phyloP scores from a whole-genome alignment of 495 filamentous ascomycete species.

The Lepraria neglecta region DNA sequence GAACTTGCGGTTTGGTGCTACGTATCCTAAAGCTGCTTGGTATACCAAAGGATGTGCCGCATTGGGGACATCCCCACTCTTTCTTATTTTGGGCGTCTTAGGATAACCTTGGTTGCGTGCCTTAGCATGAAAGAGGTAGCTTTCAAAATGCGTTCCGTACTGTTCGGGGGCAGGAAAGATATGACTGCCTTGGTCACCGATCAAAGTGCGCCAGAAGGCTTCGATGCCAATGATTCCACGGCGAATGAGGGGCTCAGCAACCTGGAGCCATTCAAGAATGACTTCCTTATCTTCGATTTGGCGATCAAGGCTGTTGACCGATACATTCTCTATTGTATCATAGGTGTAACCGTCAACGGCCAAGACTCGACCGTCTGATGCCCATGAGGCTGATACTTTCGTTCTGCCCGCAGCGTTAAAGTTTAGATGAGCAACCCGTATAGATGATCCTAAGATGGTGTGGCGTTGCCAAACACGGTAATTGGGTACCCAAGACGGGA shows the following conservation, averaged over 20 bases:
- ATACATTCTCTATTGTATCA: background rate
- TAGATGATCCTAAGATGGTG: conserved; percentile 8
- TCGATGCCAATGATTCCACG: conserved; percentile 6
- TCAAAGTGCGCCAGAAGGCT: conserved; percentile 9
- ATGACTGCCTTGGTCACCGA: background rate
- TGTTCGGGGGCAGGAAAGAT: conserved; percentile 4
- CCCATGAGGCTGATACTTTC: background rate
- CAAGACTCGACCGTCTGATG: conserved; percentile 7
- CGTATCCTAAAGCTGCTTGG: conserved; percentile 9
- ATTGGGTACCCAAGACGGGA: conserved; percentile 18
- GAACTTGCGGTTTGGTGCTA: conserved; percentile 8
- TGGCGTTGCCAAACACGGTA: conserved; percentile 18
- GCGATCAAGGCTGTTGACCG: background rate
- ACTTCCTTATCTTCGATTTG: background rate
- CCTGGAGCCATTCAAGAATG: background rate
- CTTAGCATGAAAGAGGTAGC: background rate
- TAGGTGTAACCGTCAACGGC: conserved; percentile 5
- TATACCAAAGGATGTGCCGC: background rate
- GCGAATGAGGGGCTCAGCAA: conserved; percentile 6
- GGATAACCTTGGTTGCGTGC: conserved; percentile 3
- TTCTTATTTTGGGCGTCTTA: background rate
- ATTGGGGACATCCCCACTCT: background rate
- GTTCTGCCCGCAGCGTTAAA: conserved; percentile 6
- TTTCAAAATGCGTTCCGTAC: conserved; percentile 9
- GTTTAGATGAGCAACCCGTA: conserved; percentile 11